Evolutionary conservation across 2,329 filamentous ascomycete genomes (phyloP).

Genomic region (Hypoxylon sp.): DNA sequence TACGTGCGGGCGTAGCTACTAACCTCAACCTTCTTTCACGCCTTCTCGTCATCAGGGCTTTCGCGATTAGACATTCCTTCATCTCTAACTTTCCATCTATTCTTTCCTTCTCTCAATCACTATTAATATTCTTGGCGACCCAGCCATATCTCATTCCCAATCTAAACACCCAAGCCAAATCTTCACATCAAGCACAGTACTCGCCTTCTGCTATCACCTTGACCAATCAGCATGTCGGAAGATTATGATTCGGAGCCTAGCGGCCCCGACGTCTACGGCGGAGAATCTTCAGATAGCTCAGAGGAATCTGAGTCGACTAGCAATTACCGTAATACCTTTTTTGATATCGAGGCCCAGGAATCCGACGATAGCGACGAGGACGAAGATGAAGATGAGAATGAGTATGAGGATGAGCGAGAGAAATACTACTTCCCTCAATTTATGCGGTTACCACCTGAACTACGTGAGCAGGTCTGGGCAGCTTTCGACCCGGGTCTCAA

Average conservation of each 20-base stretch:
- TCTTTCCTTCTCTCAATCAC: not conserved
- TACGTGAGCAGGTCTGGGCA: conserved; percentile 49
- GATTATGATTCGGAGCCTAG: conserved; percentile 36
- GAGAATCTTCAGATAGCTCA: conserved; percentile 23
- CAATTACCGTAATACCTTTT: conserved; percentile 34
- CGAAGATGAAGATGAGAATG: conserved; percentile 19
- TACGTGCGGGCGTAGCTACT: too few relatives aligned
- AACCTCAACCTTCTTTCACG: too few relatives aligned
- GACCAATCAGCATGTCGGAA: conserved; percentile 36
- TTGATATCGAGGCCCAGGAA: conserved; percentile 47
- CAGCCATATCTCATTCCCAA: too few relatives aligned
- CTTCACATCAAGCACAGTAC: too few relatives aligned
- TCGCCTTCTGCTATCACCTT: too few relatives aligned
- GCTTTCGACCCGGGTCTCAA: conserved; percentile 47
- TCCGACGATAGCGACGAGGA: conserved; percentile 35
- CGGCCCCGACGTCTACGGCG: conserved; percentile 20
- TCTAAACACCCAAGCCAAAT: too few relatives aligned
- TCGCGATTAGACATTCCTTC: too few relatives aligned
- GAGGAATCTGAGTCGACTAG: conserved; percentile 36
- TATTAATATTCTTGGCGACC: too few relatives aligned
- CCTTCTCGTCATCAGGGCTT: not conserved
- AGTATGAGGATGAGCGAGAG: conserved; percentile 18
- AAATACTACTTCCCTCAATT: conserved; percentile 48
- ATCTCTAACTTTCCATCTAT: not conserved
- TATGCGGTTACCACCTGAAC: conserved; percentile 46